phyloP scores from a whole-genome alignment of 805 yeast species.

The Candida vartiovaarae region DNA sequence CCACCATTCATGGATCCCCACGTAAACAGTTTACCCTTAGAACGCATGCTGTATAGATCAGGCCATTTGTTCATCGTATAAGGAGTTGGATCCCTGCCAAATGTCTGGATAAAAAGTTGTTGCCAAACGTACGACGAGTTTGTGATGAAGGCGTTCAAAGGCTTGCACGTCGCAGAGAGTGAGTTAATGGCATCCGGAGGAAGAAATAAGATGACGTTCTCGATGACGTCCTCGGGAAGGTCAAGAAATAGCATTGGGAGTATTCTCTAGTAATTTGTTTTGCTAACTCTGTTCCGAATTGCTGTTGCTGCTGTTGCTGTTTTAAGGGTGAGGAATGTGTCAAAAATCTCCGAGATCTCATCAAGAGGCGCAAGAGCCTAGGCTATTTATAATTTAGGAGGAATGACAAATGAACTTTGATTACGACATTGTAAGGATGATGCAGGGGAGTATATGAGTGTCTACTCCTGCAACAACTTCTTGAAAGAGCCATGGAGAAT shows the following conservation, averaged over 20 bases:
- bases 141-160: constrained; percentile 28
- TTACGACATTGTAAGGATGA: no score
- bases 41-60: constrained; percentile 35
- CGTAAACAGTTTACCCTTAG: constrained; percentile 34
- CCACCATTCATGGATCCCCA: constrained; percentile 44
- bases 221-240: constrained; percentile 29
- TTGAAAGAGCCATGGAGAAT: constrained; percentile 35
- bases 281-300: background rate
- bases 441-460: no score
- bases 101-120: constrained; percentile 36
- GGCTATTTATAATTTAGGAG: background rate
- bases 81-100: constrained; percentile 38
- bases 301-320: no score
- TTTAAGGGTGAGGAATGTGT: background rate
- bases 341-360: background rate
- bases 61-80: constrained; percentile 42
- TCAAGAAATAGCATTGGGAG: constrained; percentile 3
- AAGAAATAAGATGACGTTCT: constrained; percentile 24
- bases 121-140: constrained; percentile 39
- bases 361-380: no score
- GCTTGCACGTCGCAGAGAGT: constrained; percentile 33
- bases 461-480: constrained; percentile 13
- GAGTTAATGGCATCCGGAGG: constrained; percentile 31
- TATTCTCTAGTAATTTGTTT: background rate
- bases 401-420: no score